Evolutionary conservation across 129 eudicot genomes (phyloP).

Genomic region (Escallonia rubra): DNA sequence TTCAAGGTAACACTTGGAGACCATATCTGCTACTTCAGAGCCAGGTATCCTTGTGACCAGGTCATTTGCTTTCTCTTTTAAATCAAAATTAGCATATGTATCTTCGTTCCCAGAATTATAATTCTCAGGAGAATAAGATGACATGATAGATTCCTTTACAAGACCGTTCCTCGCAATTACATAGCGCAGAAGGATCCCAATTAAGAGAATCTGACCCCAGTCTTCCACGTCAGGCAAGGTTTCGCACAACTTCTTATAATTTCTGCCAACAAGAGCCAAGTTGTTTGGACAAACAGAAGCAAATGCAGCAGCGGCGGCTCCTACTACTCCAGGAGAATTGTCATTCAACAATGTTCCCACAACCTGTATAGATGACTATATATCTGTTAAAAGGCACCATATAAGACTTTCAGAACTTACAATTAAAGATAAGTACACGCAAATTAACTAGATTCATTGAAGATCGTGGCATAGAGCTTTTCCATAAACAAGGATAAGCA

Average conservation of each 20-base stretch:
- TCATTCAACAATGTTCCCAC: constrained; percentile 85
- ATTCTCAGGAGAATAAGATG: constrained; percentile 31
- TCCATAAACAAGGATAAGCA: not conserved
- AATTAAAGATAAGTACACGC: not conserved
- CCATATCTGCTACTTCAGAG: constrained; percentile 49
- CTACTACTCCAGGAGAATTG: constrained; percentile 87
- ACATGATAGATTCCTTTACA: constrained; percentile 77
- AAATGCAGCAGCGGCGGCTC: constrained; percentile 97
- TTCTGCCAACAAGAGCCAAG: constrained; percentile 64
- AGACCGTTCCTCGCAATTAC: constrained; percentile 81
- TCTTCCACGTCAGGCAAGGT: constrained; percentile 94
- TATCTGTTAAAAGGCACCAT: constrained; percentile 1
- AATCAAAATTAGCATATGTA: constrained; percentile 25
- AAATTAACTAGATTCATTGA: not conserved
- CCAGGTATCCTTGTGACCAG: constrained; percentile 14
- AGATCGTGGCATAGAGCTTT: not conserved
- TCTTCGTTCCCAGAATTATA: constrained; percentile 30
- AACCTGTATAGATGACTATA: constrained; percentile 43
- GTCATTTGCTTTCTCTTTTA: constrained; percentile 18
- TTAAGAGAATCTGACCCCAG: constrained; percentile 87
- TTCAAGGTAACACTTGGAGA: constrained; percentile 75
- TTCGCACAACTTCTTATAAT: constrained; percentile 68
- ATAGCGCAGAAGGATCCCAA: constrained; percentile 80
- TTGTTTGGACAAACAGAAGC: constrained; percentile 91
- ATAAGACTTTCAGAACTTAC: not conserved